phyloP scores from a whole-genome alignment of 352 stramenopile genomes.

The Globisporangium yorkense region DNA sequence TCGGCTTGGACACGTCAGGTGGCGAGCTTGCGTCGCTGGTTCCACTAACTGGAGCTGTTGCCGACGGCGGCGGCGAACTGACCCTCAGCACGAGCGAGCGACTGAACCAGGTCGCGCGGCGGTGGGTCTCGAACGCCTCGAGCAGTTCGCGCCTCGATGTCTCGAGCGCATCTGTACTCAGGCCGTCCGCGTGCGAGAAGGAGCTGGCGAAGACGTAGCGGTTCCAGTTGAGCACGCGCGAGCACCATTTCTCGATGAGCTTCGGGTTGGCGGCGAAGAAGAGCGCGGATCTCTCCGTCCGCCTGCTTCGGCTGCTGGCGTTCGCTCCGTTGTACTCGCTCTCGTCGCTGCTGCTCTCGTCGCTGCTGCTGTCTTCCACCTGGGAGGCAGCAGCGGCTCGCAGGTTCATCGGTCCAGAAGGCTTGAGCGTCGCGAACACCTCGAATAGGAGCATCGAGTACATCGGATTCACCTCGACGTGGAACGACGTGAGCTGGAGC shows the following conservation, averaged over 20 bases:
- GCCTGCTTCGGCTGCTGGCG: conserved; percentile 1
- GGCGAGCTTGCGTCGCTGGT: background rate
- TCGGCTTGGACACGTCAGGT: background rate
- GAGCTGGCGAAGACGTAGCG: conserved; percentile 42
- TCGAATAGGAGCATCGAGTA: conserved; percentile 62
- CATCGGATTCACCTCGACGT: conserved; percentile 56
- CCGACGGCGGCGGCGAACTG: background rate
- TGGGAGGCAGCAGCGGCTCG: background rate
- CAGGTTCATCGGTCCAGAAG: background rate
- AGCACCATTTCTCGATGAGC: conserved; percentile 43
- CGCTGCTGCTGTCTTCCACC: background rate
- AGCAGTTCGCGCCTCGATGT: conserved; percentile 3
- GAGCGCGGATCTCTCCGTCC: conserved; percentile 21
- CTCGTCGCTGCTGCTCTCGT: conserved; percentile 10
- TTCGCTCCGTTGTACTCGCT: conserved; percentile 22
- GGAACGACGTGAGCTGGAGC: conserved; percentile 53
- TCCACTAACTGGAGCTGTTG: background rate
- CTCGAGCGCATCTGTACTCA: conserved; percentile 10
- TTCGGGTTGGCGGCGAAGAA: conserved; percentile 49
- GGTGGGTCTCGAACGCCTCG: conserved; percentile 5
- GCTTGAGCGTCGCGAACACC: conserved; percentile 30
- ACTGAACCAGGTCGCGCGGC: conserved; percentile 1
- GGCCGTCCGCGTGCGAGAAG: conserved; percentile 4
- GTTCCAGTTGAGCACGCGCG: conserved; percentile 67
- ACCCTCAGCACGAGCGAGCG: conserved; percentile 3